Evolutionary conservation across 208 protist species (phyloP).

Genomic region (Leishmania tropica): DNA sequence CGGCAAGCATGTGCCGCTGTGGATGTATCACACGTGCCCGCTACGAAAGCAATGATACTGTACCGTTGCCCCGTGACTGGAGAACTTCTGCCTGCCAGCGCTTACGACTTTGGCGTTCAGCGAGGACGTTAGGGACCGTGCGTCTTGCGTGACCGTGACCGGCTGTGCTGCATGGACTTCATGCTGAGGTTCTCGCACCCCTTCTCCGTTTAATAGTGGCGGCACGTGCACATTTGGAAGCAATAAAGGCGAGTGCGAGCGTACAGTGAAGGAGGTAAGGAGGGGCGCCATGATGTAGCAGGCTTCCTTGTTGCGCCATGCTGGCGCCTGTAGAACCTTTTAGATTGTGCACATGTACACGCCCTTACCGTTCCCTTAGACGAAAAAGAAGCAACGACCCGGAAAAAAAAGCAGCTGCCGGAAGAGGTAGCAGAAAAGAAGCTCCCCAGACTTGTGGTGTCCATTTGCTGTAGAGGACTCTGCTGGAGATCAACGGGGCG

Average conservation of each 20-base stretch:
- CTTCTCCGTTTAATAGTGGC: not conserved
- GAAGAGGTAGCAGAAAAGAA: not conserved
- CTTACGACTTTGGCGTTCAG: conserved; percentile 50
- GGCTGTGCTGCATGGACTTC: not conserved
- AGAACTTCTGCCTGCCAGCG: conserved; percentile 52
- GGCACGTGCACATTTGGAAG: not conserved
- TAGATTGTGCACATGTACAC: conserved; percentile 2
- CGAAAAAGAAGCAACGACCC: not conserved
- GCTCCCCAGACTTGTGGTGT: not conserved
- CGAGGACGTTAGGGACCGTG: not conserved
- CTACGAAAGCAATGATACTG: conserved; percentile 29
- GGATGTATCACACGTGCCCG: conserved; percentile 3
- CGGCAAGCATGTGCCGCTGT: not conserved
- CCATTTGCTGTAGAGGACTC: not conserved
- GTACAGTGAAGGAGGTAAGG: too few relatives aligned
- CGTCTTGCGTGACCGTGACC: not conserved
- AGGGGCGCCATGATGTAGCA: not conserved
- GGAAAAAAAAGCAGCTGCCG: not conserved
- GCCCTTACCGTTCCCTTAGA: not conserved
- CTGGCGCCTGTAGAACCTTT: not conserved
- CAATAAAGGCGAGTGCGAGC: not conserved
- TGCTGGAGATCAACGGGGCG: not conserved
- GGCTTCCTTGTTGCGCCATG: too few relatives aligned
- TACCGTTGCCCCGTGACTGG: conserved; percentile 74
- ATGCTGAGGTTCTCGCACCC: too few relatives aligned